Evolutionary conservation across 2,329 filamentous ascomycete species (phyloP).

Genomic region (Cercospora berteroae): DNA sequence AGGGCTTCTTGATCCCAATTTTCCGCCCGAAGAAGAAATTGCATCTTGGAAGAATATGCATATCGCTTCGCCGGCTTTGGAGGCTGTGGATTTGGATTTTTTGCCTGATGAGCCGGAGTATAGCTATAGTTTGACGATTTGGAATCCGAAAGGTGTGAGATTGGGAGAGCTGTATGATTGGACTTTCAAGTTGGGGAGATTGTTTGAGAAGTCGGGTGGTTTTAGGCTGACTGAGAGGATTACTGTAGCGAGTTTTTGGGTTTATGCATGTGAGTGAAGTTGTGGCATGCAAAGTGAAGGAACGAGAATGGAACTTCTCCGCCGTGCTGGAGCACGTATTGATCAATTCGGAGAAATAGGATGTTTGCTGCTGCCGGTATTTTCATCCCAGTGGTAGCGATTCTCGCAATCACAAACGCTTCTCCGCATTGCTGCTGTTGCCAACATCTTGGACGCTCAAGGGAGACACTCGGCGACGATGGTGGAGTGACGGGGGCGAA

Average conservation of each 20-base stretch:
- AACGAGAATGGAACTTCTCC: neutral
- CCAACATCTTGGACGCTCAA: no score
- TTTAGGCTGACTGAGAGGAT: neutral
- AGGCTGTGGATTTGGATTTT: constrained; percentile 14
- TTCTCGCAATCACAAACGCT: no score
- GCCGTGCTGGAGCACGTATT: neutral
- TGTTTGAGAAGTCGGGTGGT: constrained; percentile 4
- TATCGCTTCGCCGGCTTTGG: constrained; percentile 11
- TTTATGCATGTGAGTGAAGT: neutral
- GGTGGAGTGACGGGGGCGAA: no score
- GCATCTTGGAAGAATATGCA: constrained; percentile 16
- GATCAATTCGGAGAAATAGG: neutral
- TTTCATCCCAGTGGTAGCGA: no score
- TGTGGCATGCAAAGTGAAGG: neutral
- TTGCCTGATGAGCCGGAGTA: constrained; percentile 5
- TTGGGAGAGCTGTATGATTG: constrained; percentile 19
- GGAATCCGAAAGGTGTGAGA: constrained; percentile 13
- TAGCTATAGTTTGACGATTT: constrained; percentile 6
- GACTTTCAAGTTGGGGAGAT: constrained; percentile 14
- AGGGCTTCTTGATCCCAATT: neutral
- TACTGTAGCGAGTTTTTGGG: constrained; percentile 3
- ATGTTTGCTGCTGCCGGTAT: no score
- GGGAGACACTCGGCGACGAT: no score
- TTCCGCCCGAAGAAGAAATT: neutral
- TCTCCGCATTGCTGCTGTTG: no score